Percentiles rank a stretch among this genome's conserved stretches.
Conservation (phyloP, 192 early-diverging fungal species). For the Backusella morwellensis region DNA sequence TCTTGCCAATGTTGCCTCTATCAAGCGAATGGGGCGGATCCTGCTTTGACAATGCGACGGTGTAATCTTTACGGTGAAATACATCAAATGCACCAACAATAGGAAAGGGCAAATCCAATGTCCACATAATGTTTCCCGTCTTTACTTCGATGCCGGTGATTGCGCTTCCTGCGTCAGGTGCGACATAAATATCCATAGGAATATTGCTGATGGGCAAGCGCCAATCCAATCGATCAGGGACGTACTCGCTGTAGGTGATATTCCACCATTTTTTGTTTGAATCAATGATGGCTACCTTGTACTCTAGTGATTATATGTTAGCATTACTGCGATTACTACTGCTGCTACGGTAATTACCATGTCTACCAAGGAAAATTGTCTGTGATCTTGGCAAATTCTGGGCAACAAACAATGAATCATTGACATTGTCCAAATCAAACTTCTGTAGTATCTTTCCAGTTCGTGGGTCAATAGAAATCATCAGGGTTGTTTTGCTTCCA, state of each 20-base stretch:
- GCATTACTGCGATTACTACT: background rate
- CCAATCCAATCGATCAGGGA: conserved; percentile 35
- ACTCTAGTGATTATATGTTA: conserved; percentile 37
- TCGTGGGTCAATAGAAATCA: conserved; percentile 68
- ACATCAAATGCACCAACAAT: conserved; percentile 58
- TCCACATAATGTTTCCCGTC: conserved; percentile 46
- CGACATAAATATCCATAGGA: conserved; percentile 33
- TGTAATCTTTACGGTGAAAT: conserved; percentile 27
- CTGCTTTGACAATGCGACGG: conserved; percentile 32
- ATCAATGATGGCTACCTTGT: conserved; percentile 58
- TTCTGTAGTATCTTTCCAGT: conserved; percentile 59
- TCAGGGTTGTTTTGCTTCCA: conserved; percentile 61
- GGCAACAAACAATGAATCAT: conserved; percentile 18
- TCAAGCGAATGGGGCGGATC: conserved; percentile 12
- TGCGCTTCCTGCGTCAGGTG: conserved; percentile 31
- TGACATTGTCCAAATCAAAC: conserved; percentile 49
- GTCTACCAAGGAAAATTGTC: conserved; percentile 36
- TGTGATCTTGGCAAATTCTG: conserved; percentile 27
- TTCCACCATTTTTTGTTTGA: conserved; percentile 32
- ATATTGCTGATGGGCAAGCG: conserved; percentile 18
- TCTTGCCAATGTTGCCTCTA: conserved; percentile 27
- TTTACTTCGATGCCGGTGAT: conserved; percentile 34
- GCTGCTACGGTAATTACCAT: conserved; percentile 28
- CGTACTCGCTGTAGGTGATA: conserved; percentile 44
- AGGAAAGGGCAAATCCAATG: conserved; percentile 48